Evolutionary conservation across 345 rosid species (phyloP), one percentile per base, ranked within the genome.

Genomic region (Eucalyptus curtisii): DNA sequence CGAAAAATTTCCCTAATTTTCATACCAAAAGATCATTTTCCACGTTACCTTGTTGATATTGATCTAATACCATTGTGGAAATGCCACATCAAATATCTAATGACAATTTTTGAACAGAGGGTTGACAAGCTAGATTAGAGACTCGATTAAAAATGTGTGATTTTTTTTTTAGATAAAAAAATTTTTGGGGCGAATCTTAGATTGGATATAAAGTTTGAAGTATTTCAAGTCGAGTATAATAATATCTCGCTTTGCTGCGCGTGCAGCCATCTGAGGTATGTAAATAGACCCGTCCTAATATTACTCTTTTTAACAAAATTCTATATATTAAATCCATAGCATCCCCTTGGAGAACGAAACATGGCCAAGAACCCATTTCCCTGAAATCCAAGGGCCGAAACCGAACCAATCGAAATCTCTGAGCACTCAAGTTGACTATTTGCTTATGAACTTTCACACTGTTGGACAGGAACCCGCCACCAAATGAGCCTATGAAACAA

Each of bases 131-230:
- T 7, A 16, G 3, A 16, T 66, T 3, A 0, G 1, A 66, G 79
- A 61, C 11, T 66, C 0, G 1, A 66, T 66, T 66, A 19, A 8
- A 31, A 66, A 10, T 31, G 10, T 16, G 10, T 8, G 12, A 64
- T 27, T 30, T 6, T 6, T n/a, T 66, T n/a, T 4, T 6, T 13
- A 7, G 71, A 31, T 16, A 66, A 31, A 66, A 66, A 31, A 4
- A 15, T 14, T 4, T 16, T 66, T 3, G 1, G 20, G 6, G 6
- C 22, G 15, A 16, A 66, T 66, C 19, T 66, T 3, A 3, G 0
- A 33, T 17, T 31, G 2, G 0, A 66, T 66, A 9, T 31, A 15
- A 0, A 66, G 1, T 66, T 66, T 66, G 79, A 31, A 19, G 42
- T 17, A 8, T 66, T 16, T 16, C 37, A 2, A 19, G 0, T 37